phyloP scores from a whole-genome alignment of 75 land plant genomes.

The Sequoia sempervirens region DNA sequence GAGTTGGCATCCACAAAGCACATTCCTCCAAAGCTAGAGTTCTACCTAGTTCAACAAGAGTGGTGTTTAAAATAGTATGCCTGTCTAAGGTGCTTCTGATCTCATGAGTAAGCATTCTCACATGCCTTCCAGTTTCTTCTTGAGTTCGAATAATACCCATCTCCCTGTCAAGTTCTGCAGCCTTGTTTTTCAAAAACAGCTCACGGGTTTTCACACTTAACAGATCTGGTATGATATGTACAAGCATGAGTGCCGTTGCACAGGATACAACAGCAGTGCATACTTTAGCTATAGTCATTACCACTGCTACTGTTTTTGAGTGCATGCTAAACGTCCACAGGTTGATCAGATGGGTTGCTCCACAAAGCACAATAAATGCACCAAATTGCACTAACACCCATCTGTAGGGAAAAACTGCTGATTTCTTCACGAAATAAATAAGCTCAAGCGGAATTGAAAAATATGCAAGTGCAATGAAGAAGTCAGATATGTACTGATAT shows the following conservation, averaged over 20 bases:
- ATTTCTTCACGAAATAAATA: constrained; percentile 75
- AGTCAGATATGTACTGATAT: constrained; percentile 81
- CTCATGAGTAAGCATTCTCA: constrained; percentile 82
- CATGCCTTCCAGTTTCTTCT: constrained; percentile 83
- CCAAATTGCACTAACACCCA: constrained; percentile 89
- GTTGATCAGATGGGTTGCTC: constrained; percentile 78
- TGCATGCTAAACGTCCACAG: constrained; percentile 70
- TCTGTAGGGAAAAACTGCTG: constrained; percentile 75
- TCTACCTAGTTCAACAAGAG: constrained; percentile 81
- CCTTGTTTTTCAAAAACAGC: constrained; percentile 60
- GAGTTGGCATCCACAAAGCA: constrained; percentile 87
- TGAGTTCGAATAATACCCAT: constrained; percentile 77
- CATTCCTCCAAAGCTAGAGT: constrained; percentile 74
- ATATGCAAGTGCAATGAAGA: constrained; percentile 74
- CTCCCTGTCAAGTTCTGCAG: constrained; percentile 77
- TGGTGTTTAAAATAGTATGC: constrained; percentile 70
- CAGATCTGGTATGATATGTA: constrained; percentile 78
- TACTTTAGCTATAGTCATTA: constrained; percentile 66
- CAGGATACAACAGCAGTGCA: constrained; percentile 77
- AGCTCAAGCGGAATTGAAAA: constrained; percentile 82
- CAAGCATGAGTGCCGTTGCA: constrained; percentile 77
- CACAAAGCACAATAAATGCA: constrained; percentile 83
- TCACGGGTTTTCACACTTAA: constrained; percentile 72
- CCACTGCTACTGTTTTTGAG: constrained; percentile 55
- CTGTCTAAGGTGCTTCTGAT: constrained; percentile 82